Conservation (phyloP, 192 early-diverging fungal species). For the Geranomyces michiganensis region DNA sequence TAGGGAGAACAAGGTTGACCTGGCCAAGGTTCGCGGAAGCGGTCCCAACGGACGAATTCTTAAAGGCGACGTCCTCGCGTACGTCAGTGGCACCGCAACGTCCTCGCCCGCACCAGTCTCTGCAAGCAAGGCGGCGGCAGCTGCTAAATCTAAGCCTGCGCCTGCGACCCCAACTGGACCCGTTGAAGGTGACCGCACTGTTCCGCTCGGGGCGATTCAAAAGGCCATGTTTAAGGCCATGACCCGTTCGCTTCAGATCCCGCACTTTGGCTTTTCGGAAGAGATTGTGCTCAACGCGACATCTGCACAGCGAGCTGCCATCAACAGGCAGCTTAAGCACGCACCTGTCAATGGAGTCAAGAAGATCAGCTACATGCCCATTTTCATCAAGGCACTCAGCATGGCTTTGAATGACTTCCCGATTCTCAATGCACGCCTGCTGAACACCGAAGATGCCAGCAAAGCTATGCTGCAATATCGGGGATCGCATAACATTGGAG, state of each 20-base stretch:
- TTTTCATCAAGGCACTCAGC: slow-evolving; percentile 90
- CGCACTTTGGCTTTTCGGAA: slow-evolving; percentile 94
- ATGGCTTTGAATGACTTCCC: slow-evolving; percentile 82
- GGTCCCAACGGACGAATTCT: slow-evolving; percentile 86
- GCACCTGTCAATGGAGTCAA: slow-evolving; percentile 49
- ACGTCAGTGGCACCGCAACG: slow-evolving; percentile 39
- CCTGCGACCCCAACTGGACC: not conserved
- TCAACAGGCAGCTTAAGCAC: slow-evolving; percentile 67
- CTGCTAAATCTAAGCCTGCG: not conserved
- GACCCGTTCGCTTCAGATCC: slow-evolving; percentile 89
- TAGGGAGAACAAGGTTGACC: slow-evolving; percentile 76
- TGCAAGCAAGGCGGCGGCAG: not conserved
- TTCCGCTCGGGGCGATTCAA: slow-evolving; percentile 82
- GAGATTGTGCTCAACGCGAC: slow-evolving; percentile 79
- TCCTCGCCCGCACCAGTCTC: not conserved
- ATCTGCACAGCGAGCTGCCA: slow-evolving; percentile 59
- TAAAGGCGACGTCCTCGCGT: slow-evolving; percentile 86
- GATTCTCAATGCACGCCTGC: slow-evolving; percentile 78
- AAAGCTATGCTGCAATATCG: slow-evolving; percentile 72
- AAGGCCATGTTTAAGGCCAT: slow-evolving; percentile 97
- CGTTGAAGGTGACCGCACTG: slow-evolving; percentile 15
- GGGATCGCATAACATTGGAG: slow-evolving; percentile 84
- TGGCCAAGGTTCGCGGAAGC: slow-evolving; percentile 71
- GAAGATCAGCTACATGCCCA: slow-evolving; percentile 93
- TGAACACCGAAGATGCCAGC: slow-evolving; percentile 43